Percentiles rank a stretch among this genome's conserved stretches.
phyloP scores from a whole-genome alignment of 2,329 filamentous ascomycete species.

The Fonsecaea pedrosoi region DNA sequence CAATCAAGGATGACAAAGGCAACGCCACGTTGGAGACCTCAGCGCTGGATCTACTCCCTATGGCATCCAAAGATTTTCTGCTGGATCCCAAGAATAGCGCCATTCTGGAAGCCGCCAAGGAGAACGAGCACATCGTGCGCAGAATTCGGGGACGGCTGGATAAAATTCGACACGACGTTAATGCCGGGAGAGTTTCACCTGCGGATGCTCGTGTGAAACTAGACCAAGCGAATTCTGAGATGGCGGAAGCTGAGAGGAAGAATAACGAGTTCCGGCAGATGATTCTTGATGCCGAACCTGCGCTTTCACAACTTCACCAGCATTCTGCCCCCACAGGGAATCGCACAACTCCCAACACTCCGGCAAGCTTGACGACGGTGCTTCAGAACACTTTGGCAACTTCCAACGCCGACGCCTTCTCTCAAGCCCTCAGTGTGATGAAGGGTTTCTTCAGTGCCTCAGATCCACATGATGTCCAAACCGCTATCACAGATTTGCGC shows the following conservation, averaged over 20 bases:
- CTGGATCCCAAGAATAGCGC: slow-evolving; percentile 34
- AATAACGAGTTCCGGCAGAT: slow-evolving; percentile 37
- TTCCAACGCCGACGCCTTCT: slow-evolving; percentile 33
- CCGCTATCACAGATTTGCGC: slow-evolving; percentile 37
- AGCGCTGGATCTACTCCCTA: slow-evolving; percentile 27
- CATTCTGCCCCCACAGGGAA: slow-evolving; percentile 8
- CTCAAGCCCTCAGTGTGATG: slow-evolving; percentile 35
- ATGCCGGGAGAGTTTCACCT: slow-evolving; percentile 34
- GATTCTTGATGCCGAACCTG: slow-evolving; percentile 33
- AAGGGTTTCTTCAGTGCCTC: slow-evolving; percentile 38
- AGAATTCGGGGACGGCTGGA: slow-evolving; percentile 35
- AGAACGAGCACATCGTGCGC: slow-evolving; percentile 36
- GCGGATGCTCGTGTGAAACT: slow-evolving; percentile 34
- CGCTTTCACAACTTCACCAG: slow-evolving; percentile 27
- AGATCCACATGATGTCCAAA: slow-evolving; percentile 36
- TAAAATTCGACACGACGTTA: slow-evolving; percentile 37
- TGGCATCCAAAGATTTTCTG: slow-evolving; percentile 29
- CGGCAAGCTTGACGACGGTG: slow-evolving; percentile 25
- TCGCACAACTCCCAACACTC: not conserved
- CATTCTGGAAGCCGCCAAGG: slow-evolving; percentile 37
- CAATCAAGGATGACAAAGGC: slow-evolving; percentile 11
- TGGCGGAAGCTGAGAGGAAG: slow-evolving; percentile 37
- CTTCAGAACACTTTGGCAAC: slow-evolving; percentile 31
- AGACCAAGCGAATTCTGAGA: slow-evolving; percentile 36
- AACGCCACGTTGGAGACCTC: slow-evolving; percentile 7